Evolutionary conservation across 257 asterid species (phyloP), one percentile per base, ranked within the genome.

Genomic region (Solanum dulcamara): DNA sequence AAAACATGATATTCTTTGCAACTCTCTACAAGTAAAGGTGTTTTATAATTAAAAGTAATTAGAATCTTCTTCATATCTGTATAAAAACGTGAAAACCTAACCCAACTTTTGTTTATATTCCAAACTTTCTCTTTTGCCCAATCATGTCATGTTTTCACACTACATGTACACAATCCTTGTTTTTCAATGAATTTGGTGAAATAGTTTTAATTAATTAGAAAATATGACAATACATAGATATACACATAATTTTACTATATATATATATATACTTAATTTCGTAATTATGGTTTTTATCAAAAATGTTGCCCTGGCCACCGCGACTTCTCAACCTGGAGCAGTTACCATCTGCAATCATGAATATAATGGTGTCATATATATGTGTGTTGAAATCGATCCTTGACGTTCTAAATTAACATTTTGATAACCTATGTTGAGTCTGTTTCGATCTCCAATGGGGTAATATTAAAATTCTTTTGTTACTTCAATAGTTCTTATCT

Each of bases 111-210:
- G 26, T 77, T 77, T 77, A 2, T 46, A 77, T 17, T 77, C 83
- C 62, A 77, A 77, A 46, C 64, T 26, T 46, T 46, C 55, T 77
- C 62, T 46, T 77, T 48, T 28, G 64, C 6, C 64, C 62, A 77
- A 77, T 28, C 42, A 48, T 46, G 83, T 77, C 83, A 28, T 77
- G 57, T 48, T 48, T 77, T 17, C 64, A 77, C 42, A 77, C 42
- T 77, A 28, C 40, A n/a, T n/a, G 32, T n/a, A 46, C 10, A 77
- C 35, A 77, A 77, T 46, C 18, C 18, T 26, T 26, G 82, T 15
- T 77, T 77, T 46, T 26, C 82, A 77, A 77, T 77, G 42, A 85
- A 80, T 86, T 86, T 86, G 86, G 83, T 86, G 85, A 84, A 70
- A 72, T 44, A 75, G 81, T 74, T 24, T 42, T 38, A 28, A 28